Evolutionary conservation across 73 alveolate genomes (phyloP).

Genomic region (Tetrahymena borealis): DNA sequence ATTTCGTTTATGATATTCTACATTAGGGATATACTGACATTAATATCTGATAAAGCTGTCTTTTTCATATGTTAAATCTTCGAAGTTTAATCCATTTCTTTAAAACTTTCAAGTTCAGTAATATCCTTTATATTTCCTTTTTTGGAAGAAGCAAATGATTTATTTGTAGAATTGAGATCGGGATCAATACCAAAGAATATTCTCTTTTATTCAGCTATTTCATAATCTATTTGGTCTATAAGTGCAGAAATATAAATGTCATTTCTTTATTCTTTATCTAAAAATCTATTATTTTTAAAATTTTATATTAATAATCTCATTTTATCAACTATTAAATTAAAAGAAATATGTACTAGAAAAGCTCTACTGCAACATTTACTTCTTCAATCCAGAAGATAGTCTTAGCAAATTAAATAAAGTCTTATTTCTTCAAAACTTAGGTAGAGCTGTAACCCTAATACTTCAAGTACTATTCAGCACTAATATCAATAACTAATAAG

Average conservation of each 20-base stretch:
- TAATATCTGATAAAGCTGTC: background rate
- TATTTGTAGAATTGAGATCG: background rate
- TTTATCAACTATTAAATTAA: background rate
- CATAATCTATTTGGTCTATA: background rate
- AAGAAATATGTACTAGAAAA: conserved; percentile 7
- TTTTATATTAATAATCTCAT: background rate
- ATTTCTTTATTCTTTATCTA: background rate
- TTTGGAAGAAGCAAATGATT: background rate
- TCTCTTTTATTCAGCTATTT: background rate
- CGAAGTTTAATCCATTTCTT: background rate
- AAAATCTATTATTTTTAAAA: background rate
- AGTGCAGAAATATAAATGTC: background rate
- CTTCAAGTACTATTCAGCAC: conserved; percentile 7
- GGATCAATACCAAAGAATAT: background rate
- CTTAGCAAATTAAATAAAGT: conserved; percentile 1
- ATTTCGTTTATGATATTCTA: background rate
- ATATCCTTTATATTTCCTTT: background rate
- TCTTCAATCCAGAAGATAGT: background rate
- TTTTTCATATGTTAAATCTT: background rate
- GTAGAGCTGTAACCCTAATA: background rate
- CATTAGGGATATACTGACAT: background rate
- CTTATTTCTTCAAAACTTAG: background rate
- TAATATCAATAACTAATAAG: conserved; percentile 12
- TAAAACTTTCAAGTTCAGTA: background rate
- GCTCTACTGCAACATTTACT: background rate